Conservation (phyloP, 768 basidiomycete species). For the Mycena crocata region DNA sequence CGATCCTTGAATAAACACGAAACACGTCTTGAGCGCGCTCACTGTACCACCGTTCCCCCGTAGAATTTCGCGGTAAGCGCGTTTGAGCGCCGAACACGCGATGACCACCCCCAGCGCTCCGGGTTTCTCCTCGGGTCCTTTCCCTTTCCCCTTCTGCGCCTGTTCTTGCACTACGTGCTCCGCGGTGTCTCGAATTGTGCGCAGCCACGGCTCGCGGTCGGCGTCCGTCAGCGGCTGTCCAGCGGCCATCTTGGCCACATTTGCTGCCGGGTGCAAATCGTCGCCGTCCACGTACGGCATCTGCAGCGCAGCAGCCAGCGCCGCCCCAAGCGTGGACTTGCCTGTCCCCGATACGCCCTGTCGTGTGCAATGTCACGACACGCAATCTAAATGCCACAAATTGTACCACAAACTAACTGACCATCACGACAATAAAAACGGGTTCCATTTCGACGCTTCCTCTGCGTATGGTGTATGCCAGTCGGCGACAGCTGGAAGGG, state of each 20-base stretch:
- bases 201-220: conserved; percentile 91
- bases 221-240: conserved; percentile 83
- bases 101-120: conserved; percentile 72
- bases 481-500: conserved; percentile 7
- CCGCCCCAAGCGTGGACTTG: conserved; percentile 75
- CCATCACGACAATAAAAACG: conserved; percentile 40
- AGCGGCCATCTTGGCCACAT: conserved; percentile 88
- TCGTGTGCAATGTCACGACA: background rate
- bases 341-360: conserved; percentile 83
- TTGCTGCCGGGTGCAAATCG: conserved; percentile 82
- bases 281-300: conserved; percentile 92
- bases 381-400: too few relatives aligned
- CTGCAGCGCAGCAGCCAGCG: conserved; percentile 68
- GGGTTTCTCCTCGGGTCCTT: conserved; percentile 12
- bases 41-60: conserved; percentile 59
- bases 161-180: conserved; percentile 52
- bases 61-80: conserved; percentile 83
- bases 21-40: conserved; percentile 67
- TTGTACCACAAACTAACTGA: too few relatives aligned
- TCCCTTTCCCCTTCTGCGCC: conserved; percentile 3
- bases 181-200: conserved; percentile 73
- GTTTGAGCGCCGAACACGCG: conserved; percentile 88
- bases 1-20: conserved; percentile 82
- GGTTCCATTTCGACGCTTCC: conserved; percentile 4
- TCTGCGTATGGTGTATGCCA: background rate